A percentile compares a stretch with the other conserved stretches of the same genome.
Evolutionary conservation across 768 basidiomycete species (phyloP).

Genomic region (Tubosaeta sp.): DNA sequence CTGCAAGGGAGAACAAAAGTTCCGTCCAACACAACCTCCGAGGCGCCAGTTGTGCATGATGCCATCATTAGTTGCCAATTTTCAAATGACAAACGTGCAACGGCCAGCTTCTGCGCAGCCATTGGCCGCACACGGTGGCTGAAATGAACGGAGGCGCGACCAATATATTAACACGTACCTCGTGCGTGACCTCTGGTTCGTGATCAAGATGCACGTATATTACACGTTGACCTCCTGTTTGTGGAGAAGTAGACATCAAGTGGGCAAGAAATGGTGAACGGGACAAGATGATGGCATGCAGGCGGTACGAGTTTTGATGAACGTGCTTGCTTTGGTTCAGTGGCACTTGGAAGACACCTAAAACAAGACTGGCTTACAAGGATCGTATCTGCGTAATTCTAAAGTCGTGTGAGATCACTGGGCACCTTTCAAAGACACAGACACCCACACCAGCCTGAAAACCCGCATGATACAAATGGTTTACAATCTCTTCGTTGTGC

Average conservation of each 20-base stretch:
- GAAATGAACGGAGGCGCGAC: constrained; percentile 27
- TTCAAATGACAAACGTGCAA: constrained; percentile 14
- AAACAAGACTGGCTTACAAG: constrained; percentile 47
- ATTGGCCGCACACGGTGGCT: constrained; percentile 25
- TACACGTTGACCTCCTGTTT: constrained; percentile 57
- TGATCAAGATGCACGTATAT: constrained; percentile 74
- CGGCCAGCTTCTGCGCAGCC: constrained; percentile 15
- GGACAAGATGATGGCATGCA: constrained; percentile 83
- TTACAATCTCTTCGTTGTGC: constrained; percentile 75
- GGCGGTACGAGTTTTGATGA: constrained; percentile 67
- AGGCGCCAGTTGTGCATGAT: constrained; percentile 12
- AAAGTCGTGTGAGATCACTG: constrained; percentile 16
- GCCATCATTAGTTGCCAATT: constrained; percentile 13
- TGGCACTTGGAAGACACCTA: constrained; percentile 6
- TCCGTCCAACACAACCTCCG: constrained; percentile 22
- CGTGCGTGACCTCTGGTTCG: constrained; percentile 79
- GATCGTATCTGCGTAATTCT: constrained; percentile 83
- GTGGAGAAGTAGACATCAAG: constrained; percentile 79
- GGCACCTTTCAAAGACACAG: constrained; percentile 6
- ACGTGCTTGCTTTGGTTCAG: constrained; percentile 50
- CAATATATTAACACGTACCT: constrained; percentile 49
- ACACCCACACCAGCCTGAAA: constrained; percentile 77
- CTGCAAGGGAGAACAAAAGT: constrained; percentile 6
- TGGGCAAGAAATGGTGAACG: constrained; percentile 86
- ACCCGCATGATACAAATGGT: constrained; percentile 73